Percentiles rank a stretch among this genome's conserved stretches.
These are phyloP conservation scores for Neurospora sp. DNA, from an alignment of 495 filamentous ascomycete species.

Conservation along the genomic window DNA sequence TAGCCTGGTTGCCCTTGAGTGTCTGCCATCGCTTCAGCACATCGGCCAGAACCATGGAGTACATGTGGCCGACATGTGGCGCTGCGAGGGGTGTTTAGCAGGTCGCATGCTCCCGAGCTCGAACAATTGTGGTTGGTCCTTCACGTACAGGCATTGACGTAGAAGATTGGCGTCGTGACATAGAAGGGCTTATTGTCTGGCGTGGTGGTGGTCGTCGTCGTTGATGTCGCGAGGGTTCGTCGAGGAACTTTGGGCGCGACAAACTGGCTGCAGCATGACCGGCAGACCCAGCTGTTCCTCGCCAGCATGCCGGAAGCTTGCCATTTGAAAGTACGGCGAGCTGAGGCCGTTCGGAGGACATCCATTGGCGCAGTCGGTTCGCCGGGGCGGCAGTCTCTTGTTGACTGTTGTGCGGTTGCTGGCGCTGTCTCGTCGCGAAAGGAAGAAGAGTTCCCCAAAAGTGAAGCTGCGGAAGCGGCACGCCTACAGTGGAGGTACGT, in stretches of 20 bases:
- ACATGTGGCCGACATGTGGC: slow-evolving; percentile 91
- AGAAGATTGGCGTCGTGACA: slow-evolving; percentile 95
- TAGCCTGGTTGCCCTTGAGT: slow-evolving; percentile 56
- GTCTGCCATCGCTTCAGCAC: slow-evolving; percentile 86
- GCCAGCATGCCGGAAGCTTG: not conserved
- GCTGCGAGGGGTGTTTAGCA: slow-evolving; percentile 39
- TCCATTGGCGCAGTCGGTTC: slow-evolving; percentile 2
- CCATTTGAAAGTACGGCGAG: slow-evolving; percentile 3
- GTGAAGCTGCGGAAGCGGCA: not conserved
- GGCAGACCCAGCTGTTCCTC: slow-evolving; percentile 5
- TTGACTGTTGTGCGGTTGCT: not conserved
- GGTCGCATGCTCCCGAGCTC: not conserved
- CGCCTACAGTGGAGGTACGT: not conserved
- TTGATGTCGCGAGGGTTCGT: not conserved
- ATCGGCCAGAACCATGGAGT: slow-evolving; percentile 84
- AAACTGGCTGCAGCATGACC: slow-evolving; percentile 5
- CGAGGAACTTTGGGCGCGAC: slow-evolving; percentile 5
- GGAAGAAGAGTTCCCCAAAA: not conserved
- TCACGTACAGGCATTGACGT: slow-evolving; percentile 83
- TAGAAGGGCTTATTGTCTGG: slow-evolving; percentile 73
- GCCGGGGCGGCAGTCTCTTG: not conserved
- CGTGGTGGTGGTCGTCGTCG: not conserved
- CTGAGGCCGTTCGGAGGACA: not conserved
- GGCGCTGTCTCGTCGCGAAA: not conserved
- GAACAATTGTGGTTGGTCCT: not conserved